Conservation (phyloP, 2,329 filamentous ascomycete species). For the Cytospora chrysosperma region DNA sequence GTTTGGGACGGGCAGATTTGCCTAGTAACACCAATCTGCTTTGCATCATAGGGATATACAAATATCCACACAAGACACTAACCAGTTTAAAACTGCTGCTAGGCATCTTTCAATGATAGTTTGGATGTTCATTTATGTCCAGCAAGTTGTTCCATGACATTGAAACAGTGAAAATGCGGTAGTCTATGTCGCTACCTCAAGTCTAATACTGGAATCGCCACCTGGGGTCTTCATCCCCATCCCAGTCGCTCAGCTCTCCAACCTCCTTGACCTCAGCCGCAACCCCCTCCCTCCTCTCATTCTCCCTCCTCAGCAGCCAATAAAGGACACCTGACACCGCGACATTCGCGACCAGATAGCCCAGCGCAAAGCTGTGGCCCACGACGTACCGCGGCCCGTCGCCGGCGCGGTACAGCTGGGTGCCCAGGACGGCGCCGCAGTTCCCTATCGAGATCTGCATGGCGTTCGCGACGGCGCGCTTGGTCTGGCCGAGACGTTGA, state of each 20-base stretch:
- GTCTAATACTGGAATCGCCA: slow-evolving; percentile 63
- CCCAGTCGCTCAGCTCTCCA: slow-evolving; percentile 52
- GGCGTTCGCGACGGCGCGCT: slow-evolving; percentile 65
- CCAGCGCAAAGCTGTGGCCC: slow-evolving; percentile 66
- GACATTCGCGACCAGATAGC: slow-evolving; percentile 60
- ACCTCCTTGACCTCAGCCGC: slow-evolving; percentile 47
- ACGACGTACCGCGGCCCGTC: slow-evolving; percentile 63
- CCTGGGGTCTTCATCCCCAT: slow-evolving; percentile 61
- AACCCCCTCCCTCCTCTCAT: slow-evolving; percentile 48
- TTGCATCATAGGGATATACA: neutral
- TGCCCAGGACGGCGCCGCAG: slow-evolving; percentile 65
- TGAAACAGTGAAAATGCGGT: no score
- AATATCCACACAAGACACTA: slow-evolving; percentile 8
- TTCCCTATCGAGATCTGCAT: slow-evolving; percentile 74
- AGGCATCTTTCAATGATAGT: neutral
- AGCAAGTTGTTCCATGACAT: no score
- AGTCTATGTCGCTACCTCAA: no score
- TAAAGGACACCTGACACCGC: slow-evolving; percentile 53
- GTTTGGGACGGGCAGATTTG: neutral
- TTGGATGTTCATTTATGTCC: neutral
- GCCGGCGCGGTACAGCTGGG: slow-evolving; percentile 63
- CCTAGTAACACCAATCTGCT: neutral
- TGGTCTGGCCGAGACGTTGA: slow-evolving; percentile 70
- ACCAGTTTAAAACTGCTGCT: neutral
- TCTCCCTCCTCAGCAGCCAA: slow-evolving; percentile 56